A percentile compares a stretch with the other conserved stretches of the same genome.
These are phyloP conservation scores for Parachaetomium inaequale DNA, from an alignment of 495 filamentous ascomycete genomes.

Conservation along the genomic window DNA sequence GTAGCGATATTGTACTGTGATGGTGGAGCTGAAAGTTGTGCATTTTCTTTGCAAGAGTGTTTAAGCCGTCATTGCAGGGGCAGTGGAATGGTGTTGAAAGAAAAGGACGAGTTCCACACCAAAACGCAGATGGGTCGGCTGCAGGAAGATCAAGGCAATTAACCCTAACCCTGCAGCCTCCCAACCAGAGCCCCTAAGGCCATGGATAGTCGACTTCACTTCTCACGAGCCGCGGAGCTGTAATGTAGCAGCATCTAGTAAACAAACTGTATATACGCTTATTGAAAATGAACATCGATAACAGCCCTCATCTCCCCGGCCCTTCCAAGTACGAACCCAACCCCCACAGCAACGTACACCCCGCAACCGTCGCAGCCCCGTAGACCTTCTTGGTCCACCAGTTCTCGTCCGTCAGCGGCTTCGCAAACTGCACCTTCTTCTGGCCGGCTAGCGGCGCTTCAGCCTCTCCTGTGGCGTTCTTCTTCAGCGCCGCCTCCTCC, in stretches of 20 bases:
- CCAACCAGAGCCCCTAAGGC: too few species aligned
- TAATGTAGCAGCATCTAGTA: too few species aligned
- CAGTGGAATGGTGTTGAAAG: not conserved
- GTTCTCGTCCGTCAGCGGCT: conserved; percentile 60
- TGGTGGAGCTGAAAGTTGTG: not conserved
- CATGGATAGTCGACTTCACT: not conserved
- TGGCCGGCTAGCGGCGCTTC: conserved; percentile 34
- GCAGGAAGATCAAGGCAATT: not conserved
- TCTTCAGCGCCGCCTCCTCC: conserved; percentile 37
- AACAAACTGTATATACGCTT: not conserved
- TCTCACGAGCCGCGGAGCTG: too few species aligned
- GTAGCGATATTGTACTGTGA: not conserved
- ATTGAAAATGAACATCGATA: not conserved
- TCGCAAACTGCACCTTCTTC: conserved; percentile 49
- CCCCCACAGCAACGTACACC: conserved; percentile 65
- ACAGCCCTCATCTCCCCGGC: not conserved
- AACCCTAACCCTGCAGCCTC: conserved; percentile 5
- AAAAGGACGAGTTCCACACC: conserved; percentile 2
- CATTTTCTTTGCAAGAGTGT: not conserved
- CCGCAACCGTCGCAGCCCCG: conserved; percentile 61
- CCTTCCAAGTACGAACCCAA: conserved; percentile 53
- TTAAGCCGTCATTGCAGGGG: not conserved
- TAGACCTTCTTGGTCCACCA: conserved; percentile 68
- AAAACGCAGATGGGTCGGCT: not conserved
- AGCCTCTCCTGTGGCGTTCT: conserved; percentile 28